These are phyloP conservation scores for Plasmodium reichenowi DNA, from an alignment of 169 alveolate genomes.

Conservation along the genomic window DNA sequence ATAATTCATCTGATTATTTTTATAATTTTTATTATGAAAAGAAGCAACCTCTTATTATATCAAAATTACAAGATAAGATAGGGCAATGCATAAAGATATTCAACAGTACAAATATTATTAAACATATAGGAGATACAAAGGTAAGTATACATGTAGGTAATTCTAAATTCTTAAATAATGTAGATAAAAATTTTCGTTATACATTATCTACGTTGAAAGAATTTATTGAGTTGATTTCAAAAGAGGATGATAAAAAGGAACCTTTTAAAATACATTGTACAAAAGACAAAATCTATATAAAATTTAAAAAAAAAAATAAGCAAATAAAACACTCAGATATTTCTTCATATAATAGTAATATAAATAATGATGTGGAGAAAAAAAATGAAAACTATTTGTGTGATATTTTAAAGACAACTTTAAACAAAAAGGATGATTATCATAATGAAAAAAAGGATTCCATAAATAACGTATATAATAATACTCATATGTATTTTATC, in stretches of 20 bases:
- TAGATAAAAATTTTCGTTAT: slow-evolving; percentile 58
- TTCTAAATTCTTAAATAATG: slow-evolving; percentile 58
- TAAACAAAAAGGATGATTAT: neutral
- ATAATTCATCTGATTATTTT: slow-evolving; percentile 7
- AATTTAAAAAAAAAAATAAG: neutral
- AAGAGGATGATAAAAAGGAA: slow-evolving; percentile 65
- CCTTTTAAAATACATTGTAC: slow-evolving; percentile 32
- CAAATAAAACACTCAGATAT: neutral
- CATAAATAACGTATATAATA: neutral
- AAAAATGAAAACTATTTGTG: neutral
- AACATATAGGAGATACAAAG: slow-evolving; percentile 57
- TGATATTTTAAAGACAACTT: no score
- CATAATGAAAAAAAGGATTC: slow-evolving; percentile 1
- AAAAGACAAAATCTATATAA: slow-evolving; percentile 7
- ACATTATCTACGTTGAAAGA: slow-evolving; percentile 37
- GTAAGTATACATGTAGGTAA: slow-evolving; percentile 70
- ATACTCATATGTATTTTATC: neutral
- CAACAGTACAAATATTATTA: slow-evolving; percentile 36
- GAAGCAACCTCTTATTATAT: slow-evolving; percentile 53
- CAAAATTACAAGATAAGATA: slow-evolving; percentile 45
- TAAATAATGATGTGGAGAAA: neutral
- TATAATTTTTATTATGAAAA: slow-evolving; percentile 49
- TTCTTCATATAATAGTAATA: neutral
- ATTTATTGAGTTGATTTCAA: slow-evolving; percentile 37
- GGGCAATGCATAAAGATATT: slow-evolving; percentile 52